Evolutionary conservation across 352 stramenopile species (phyloP).

Genomic region (Pythium aquatile): DNA sequence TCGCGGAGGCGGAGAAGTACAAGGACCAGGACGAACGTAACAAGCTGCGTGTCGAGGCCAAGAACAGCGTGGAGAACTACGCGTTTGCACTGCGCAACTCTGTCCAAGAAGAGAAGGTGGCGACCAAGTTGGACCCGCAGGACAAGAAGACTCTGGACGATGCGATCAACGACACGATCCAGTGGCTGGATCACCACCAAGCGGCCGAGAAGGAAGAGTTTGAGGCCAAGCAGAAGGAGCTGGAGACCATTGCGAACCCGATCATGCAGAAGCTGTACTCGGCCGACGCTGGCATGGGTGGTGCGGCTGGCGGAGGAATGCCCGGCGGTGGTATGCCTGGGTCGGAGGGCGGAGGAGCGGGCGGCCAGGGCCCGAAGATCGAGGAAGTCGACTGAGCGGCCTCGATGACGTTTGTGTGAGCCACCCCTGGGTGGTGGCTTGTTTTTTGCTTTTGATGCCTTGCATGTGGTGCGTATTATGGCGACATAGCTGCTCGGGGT

Average conservation of each 20-base stretch:
- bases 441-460: no score
- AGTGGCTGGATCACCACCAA: constrained; percentile 96
- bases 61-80: constrained; percentile 96
- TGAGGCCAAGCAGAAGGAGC: constrained; percentile 90
- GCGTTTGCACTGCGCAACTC: constrained; percentile 92
- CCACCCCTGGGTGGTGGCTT: no score
- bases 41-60: constrained; percentile 94
- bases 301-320: constrained; percentile 36
- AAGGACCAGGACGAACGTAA: constrained; percentile 96
- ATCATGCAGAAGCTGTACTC: constrained; percentile 87
- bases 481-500: no score
- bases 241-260: constrained; percentile 85
- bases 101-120: constrained; percentile 92
- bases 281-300: constrained; percentile 17
- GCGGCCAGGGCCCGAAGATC: constrained; percentile 56
- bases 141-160: constrained; percentile 83
- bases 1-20: constrained; percentile 96
- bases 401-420: no score
- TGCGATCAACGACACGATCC: constrained; percentile 94
- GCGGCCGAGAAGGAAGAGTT: constrained; percentile 80
- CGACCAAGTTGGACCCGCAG: constrained; percentile 87
- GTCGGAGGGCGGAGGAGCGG: constrained; percentile 12
- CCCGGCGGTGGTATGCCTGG: constrained; percentile 32
- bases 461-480: no score
- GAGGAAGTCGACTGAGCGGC: constrained; percentile 61